phyloP scores from a whole-genome alignment of 352 stramenopile species.

The Phytophthora megakarya region DNA sequence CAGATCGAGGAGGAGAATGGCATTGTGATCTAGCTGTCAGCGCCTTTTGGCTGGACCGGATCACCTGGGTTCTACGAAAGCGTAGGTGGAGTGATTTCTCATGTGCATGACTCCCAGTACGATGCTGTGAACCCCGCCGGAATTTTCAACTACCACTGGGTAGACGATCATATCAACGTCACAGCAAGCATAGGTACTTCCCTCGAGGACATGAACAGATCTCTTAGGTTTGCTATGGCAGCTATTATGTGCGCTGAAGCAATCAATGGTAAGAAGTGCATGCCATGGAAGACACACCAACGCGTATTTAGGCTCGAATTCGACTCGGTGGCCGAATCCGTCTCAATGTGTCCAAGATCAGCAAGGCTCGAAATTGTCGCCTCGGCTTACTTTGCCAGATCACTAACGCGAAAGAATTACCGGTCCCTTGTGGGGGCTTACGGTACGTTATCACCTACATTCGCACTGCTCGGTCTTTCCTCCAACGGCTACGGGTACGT shows the following conservation, averaged over 20 bases:
- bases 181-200: neutral
- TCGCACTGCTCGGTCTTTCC: slow-evolving; percentile 8
- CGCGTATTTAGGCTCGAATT: slow-evolving; percentile 17
- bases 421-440: slow-evolving; percentile 22
- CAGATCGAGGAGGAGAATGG: slow-evolving; percentile 22
- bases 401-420: slow-evolving; percentile 4
- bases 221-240: slow-evolving; percentile 25
- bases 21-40: slow-evolving; percentile 25
- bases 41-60: slow-evolving; percentile 21
- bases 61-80: slow-evolving; percentile 28
- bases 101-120: slow-evolving; percentile 6
- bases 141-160: slow-evolving; percentile 28
- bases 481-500: slow-evolving; percentile 1
- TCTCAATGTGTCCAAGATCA: slow-evolving; percentile 10
- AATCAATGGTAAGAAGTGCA: slow-evolving; percentile 28
- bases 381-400: too few species aligned
- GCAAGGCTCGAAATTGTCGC: slow-evolving; percentile 7
- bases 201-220: slow-evolving; percentile 4
- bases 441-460: too few species aligned
- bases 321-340: neutral
- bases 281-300: slow-evolving; percentile 6
- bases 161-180: slow-evolving; percentile 27
- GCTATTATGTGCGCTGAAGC: slow-evolving; percentile 12
- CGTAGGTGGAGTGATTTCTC: slow-evolving; percentile 7
- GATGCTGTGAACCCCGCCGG: neutral